These are phyloP conservation scores for Globisporangium apiculatum DNA, from an alignment of 352 stramenopile species.

Conservation along the genomic window DNA sequence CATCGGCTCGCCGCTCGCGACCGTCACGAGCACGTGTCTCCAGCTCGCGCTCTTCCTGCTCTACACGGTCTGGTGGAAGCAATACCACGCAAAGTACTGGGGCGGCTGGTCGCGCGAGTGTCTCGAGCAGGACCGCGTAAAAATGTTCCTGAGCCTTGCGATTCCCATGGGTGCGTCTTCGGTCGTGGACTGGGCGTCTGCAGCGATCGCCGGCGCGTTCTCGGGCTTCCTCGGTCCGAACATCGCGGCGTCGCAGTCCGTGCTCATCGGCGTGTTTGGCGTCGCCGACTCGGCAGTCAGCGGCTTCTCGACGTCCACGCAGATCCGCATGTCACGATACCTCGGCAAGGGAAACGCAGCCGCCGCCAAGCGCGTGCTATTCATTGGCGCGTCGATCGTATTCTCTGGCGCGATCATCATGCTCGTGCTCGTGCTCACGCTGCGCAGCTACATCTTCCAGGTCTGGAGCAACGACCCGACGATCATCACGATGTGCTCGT, in stretches of 20 bases:
- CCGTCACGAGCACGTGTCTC: conserved; percentile 34
- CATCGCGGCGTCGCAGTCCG: conserved; percentile 36
- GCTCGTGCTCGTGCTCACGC: conserved; percentile 23
- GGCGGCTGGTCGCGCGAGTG: conserved; percentile 33
- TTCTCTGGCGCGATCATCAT: conserved; percentile 25
- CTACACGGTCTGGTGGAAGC: conserved; percentile 43
- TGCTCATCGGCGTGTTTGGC: conserved; percentile 37
- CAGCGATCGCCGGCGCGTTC: conserved; percentile 33
- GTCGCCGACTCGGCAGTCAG: conserved; percentile 38
- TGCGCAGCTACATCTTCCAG: conserved; percentile 32
- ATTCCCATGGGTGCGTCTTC: conserved; percentile 44
- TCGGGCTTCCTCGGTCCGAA: conserved; percentile 39
- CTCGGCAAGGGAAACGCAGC: conserved; percentile 33
- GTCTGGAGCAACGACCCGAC: conserved; percentile 38
- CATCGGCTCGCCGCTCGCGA: no score
- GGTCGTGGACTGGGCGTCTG: conserved; percentile 40
- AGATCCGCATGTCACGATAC: conserved; percentile 50
- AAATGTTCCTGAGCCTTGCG: conserved; percentile 40
- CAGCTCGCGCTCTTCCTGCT: conserved; percentile 34
- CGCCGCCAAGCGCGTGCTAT: conserved; percentile 36
- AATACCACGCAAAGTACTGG: conserved; percentile 44
- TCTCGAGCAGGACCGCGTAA: conserved; percentile 28
- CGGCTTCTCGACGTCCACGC: conserved; percentile 38
- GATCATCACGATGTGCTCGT: conserved; percentile 36
- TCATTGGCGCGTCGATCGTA: conserved; percentile 29